Percentiles rank a stretch among this genome's conserved stretches.
These are phyloP conservation scores for Cucumis melo DNA, from an alignment of 306 rosid species.

Conservation along the genomic window DNA sequence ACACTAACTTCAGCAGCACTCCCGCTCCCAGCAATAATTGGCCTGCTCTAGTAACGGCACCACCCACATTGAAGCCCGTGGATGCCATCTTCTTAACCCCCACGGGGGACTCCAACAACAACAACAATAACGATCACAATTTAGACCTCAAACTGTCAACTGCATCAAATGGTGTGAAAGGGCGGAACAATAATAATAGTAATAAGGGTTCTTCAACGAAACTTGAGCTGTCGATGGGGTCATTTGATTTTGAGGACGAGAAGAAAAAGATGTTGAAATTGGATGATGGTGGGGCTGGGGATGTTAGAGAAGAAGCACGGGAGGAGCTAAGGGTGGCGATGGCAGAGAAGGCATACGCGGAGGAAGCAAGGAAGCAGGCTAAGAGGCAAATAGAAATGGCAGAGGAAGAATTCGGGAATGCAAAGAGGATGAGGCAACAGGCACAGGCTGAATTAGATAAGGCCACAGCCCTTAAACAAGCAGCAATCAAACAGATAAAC, in stretches of 20 bases:
- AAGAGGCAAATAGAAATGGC: conserved; percentile 68
- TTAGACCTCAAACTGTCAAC: conserved; percentile 91
- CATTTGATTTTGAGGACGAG: conserved; percentile 30
- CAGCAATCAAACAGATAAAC: conserved; percentile 59
- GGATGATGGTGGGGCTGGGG: not conserved
- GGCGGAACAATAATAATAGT: not conserved
- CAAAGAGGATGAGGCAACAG: conserved; percentile 72
- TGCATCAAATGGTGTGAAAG: conserved; percentile 12
- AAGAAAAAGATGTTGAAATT: not conserved
- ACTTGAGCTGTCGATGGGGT: conserved; percentile 78
- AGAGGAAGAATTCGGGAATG: conserved; percentile 67
- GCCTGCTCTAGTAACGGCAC: conserved; percentile 8
- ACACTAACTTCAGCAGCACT: conserved; percentile 54
- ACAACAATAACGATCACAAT: conserved; percentile 24
- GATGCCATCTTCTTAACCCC: conserved; percentile 32
- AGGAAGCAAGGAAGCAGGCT: conserved; percentile 75
- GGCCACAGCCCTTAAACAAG: conserved; percentile 59
- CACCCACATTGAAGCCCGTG: conserved; percentile 17
- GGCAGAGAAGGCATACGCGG: conserved; percentile 67
- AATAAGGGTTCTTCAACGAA: conserved; percentile 39
- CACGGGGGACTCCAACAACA: conserved; percentile 5
- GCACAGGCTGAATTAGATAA: conserved; percentile 69
- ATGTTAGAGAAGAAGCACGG: conserved; percentile 12
- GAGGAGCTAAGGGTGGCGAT: conserved; percentile 49
- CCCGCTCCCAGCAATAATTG: not conserved